Evolutionary conservation across 352 stramenopile genomes (phyloP).

Genomic region (Phytophthora pistaciae): DNA sequence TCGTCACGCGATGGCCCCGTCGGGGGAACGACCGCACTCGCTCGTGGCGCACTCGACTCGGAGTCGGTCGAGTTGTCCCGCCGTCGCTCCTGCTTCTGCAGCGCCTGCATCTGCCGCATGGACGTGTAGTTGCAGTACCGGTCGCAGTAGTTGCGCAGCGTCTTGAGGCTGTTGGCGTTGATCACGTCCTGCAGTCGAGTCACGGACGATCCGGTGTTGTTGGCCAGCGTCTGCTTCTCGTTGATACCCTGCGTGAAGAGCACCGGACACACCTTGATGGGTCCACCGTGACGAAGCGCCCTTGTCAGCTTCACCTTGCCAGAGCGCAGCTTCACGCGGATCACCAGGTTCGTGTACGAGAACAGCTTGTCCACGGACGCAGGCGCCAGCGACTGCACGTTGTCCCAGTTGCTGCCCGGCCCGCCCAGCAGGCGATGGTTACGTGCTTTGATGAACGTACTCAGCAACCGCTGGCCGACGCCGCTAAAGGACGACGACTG

Average conservation of each 20-base stretch:
- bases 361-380: constrained; percentile 66
- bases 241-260: constrained; percentile 94
- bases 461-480: constrained; percentile 73
- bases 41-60: background rate
- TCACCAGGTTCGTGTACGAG: constrained; percentile 76
- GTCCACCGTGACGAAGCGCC: constrained; percentile 61
- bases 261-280: constrained; percentile 76
- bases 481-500: constrained; percentile 74
- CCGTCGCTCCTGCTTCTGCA: constrained; percentile 34
- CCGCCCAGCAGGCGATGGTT: constrained; percentile 68
- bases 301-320: constrained; percentile 77
- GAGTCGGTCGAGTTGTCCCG: constrained; percentile 19
- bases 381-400: constrained; percentile 50
- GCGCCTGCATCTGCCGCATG: constrained; percentile 45
- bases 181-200: constrained; percentile 85
- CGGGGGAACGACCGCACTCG: constrained; percentile 5
- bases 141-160: constrained; percentile 75
- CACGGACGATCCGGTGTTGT: constrained; percentile 87
- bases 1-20: constrained; percentile 55
- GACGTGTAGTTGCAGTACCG: constrained; percentile 80
- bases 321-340: constrained; percentile 83
- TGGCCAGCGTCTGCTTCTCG: constrained; percentile 93
- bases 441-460: constrained; percentile 75
- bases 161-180: constrained; percentile 80
- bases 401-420: constrained; percentile 31